Conservation (phyloP, 164 flowering plant genomes). For the Umbellularia californica region DNA sequence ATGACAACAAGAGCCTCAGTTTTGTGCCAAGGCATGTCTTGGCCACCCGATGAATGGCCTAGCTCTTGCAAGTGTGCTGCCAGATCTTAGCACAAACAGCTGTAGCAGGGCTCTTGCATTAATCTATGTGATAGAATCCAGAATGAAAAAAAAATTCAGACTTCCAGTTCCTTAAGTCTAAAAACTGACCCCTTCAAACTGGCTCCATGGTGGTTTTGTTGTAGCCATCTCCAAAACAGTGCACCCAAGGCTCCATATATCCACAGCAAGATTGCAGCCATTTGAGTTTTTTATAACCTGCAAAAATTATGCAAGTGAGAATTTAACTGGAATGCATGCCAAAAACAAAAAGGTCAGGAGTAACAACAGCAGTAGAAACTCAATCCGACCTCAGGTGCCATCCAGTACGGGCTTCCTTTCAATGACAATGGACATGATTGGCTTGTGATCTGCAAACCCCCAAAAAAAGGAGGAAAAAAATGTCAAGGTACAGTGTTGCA, state of each 20-base stretch:
- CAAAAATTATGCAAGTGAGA: slow-evolving; percentile 6
- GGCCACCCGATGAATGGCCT: too few relatives aligned
- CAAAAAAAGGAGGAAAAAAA: slow-evolving; percentile 5
- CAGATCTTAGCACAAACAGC: not conserved
- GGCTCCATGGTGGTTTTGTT: slow-evolving; percentile 91
- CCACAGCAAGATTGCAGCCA: slow-evolving; percentile 82
- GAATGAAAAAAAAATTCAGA: not conserved
- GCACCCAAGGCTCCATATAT: slow-evolving; percentile 95
- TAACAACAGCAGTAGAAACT: not conserved
- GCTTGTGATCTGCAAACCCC: slow-evolving; percentile 56
- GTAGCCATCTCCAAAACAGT: slow-evolving; percentile 94
- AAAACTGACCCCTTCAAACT: slow-evolving; percentile 74
- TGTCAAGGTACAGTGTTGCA: not conserved
- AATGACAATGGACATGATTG: slow-evolving; percentile 81
- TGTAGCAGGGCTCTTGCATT: not conserved
- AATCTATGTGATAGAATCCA: not conserved
- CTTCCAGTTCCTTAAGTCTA: not conserved
- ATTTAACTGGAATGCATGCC: not conserved
- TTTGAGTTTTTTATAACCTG: slow-evolving; percentile 73
- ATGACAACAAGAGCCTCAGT: too few relatives aligned
- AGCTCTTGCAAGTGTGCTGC: too few relatives aligned
- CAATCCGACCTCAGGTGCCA: slow-evolving; percentile 87
- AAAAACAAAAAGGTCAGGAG: not conserved
- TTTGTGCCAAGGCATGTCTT: too few relatives aligned
- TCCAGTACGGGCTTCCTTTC: slow-evolving; percentile 94